phyloP scores from a whole-genome alignment of 768 basidiomycete genomes.

The Gymnopilus dilepis region DNA sequence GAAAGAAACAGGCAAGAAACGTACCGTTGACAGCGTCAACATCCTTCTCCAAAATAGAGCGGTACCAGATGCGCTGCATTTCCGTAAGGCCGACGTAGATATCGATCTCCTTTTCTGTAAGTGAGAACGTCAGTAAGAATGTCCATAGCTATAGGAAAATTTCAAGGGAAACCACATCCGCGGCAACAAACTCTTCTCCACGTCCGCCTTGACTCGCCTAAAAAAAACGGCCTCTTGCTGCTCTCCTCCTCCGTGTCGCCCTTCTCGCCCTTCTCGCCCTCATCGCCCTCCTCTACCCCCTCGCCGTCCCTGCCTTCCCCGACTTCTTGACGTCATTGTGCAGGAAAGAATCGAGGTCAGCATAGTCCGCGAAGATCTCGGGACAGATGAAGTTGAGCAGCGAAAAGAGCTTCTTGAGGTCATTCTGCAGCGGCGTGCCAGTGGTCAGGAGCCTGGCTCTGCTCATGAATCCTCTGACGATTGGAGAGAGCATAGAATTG shows the following conservation, averaged over 20 bases:
- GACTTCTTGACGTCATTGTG: constrained; percentile 79
- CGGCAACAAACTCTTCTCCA: constrained; percentile 95
- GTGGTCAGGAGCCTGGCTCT: constrained; percentile 93
- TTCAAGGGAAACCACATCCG: constrained; percentile 47
- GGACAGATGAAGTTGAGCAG: constrained; percentile 95
- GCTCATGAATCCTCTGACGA: constrained; percentile 88
- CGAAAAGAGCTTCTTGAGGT: constrained; percentile 92
- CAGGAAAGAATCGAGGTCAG: constrained; percentile 92
- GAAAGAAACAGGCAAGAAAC: constrained; percentile 21
- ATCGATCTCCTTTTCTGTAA: constrained; percentile 94
- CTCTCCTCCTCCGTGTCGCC: constrained; percentile 77
- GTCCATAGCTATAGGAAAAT: not conserved
- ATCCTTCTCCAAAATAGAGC: constrained; percentile 94
- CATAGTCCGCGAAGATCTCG: constrained; percentile 91
- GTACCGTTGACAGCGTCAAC: constrained; percentile 96
- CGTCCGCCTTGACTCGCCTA: constrained; percentile 96
- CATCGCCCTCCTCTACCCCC: constrained; percentile 69
- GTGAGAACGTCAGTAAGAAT: not conserved
- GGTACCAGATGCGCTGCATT: constrained; percentile 99
- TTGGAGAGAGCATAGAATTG: constrained; percentile 93
- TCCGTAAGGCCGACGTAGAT: constrained; percentile 96
- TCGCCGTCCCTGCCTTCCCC: constrained; percentile 18
- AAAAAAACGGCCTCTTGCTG: constrained; percentile 89
- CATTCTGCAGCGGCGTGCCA: constrained; percentile 96
- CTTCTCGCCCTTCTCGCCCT: constrained; percentile 69